phyloP scores from a whole-genome alignment of 257 asterid species.

The Solanum sitiens region DNA sequence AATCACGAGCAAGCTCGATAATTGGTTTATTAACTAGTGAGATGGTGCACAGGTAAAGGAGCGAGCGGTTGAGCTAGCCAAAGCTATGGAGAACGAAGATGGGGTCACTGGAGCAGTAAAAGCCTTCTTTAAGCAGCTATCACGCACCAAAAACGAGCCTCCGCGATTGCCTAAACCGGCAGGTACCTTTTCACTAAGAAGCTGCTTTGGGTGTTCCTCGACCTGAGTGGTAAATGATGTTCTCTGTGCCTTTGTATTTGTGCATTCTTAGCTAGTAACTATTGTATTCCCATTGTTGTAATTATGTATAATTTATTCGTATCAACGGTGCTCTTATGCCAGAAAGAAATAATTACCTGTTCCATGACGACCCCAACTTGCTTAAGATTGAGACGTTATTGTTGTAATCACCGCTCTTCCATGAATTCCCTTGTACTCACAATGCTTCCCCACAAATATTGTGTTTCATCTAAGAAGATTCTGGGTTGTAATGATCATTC shows the following conservation, averaged over 20 bases:
- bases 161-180: conserved; percentile 7
- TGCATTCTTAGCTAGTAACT: background rate
- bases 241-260: background rate
- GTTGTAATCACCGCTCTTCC: background rate
- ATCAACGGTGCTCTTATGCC: background rate
- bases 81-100: conserved; percentile 86
- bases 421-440: background rate
- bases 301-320: background rate
- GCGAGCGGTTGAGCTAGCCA: conserved; percentile 53
- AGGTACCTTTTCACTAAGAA: conserved; percentile 15
- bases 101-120: conserved; percentile 79
- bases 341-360: background rate
- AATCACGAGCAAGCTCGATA: background rate
- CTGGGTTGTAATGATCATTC: background rate
- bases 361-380: background rate
- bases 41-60: conserved; percentile 49
- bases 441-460: background rate
- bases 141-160: conserved; percentile 7
- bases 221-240: background rate
- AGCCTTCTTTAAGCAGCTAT: conserved; percentile 61
- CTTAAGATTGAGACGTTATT: background rate
- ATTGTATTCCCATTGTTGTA: background rate
- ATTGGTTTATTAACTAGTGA: background rate
- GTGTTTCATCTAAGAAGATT: background rate
- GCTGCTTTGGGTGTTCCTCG: conserved; percentile 72